Base-by-base conservation (phyloP, 345 rosid genomes). In the Citrus sinensis region DNA sequence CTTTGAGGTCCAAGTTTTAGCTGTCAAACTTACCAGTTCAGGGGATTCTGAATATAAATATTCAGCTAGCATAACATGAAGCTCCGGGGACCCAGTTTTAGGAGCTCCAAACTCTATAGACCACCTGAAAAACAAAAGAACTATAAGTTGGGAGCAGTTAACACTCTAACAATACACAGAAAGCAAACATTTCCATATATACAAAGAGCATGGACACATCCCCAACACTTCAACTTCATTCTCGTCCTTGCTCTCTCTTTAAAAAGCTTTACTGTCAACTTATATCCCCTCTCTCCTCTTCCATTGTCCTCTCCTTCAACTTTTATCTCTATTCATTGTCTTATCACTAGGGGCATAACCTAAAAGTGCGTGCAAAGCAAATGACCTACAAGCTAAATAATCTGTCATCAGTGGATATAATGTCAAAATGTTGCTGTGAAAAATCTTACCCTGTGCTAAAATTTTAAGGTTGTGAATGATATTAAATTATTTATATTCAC, bases 11-110 rank as follows among this genome's bases (percentile, higher is more conserved):
- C 25, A 11, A 30, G 67, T 72, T 35, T n/a, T 74, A 78, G 63
- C 51, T 29, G 67, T 80, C 73, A 80, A 69, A 83, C 92, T 42
- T 90, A 96, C 99, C 89, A 88, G 85, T 79, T 96, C 99, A 69
- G 98, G 97, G 73, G 91, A 94, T 85, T 96, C 93, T 8, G 97
- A 90, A 84, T 89, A 93, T 68, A 95, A 54, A 82, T 92, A 95
- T 82, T 93, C 99, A 10, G 90, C 99, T 59, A 94, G 87, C 97
- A 94, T 94, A 67, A 80, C 80, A 85, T 96, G 98, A 77, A 96
- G 62, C 78, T 92, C 87, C 20, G 97, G 98, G 27, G 91, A 82
- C 76, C 98, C 98, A 80, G 62, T 81, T 80, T 76, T 87, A 82
- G 83, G 85, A 49, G 89, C 91, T 80, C 98, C 97, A 82, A 89